A percentile compares a stretch with the other conserved stretches of the same genome.
Evolutionary conservation across 495 filamentous ascomycete species (phyloP).

Genomic region (Hypoxylon cercidicola): DNA sequence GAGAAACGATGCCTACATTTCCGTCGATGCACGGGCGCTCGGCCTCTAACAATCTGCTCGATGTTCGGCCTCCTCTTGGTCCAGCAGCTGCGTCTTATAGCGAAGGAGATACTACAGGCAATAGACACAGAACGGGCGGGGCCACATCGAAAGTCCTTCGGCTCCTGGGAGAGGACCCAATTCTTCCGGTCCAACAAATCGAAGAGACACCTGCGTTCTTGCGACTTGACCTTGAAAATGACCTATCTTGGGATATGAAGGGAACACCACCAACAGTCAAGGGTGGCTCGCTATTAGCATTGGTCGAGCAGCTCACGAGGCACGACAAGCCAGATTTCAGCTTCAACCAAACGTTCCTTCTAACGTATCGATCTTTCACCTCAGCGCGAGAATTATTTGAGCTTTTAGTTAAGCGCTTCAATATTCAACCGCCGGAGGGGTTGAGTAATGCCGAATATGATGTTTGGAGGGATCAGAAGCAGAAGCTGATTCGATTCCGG

Average conservation of each 20-base stretch:
- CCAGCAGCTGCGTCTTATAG: conserved; percentile 73
- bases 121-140: conserved; percentile 67
- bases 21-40: conserved; percentile 59
- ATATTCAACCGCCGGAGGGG: conserved; percentile 90
- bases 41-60: conserved; percentile 53
- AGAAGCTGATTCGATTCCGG: conserved; percentile 92
- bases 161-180: conserved; percentile 85
- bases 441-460: conserved; percentile 80
- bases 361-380: conserved; percentile 97
- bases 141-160: conserved; percentile 84
- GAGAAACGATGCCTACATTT: conserved; percentile 56
- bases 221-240: conserved; percentile 87
- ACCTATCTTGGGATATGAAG: conserved; percentile 90
- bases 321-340: conserved; percentile 95
- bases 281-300: conserved; percentile 85
- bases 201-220: conserved; percentile 87
- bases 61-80: conserved; percentile 50
- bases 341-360: conserved; percentile 97
- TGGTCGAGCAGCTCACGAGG: conserved; percentile 96
- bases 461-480: conserved; percentile 91
- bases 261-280: conserved; percentile 74
- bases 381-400: conserved; percentile 91
- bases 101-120: conserved; percentile 68
- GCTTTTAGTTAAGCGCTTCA: conserved; percentile 88
- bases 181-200: conserved; percentile 64